These are phyloP conservation scores for Apiospora rasikravindrae DNA, from an alignment of 2,329 filamentous ascomycete genomes.

Conservation along the genomic window DNA sequence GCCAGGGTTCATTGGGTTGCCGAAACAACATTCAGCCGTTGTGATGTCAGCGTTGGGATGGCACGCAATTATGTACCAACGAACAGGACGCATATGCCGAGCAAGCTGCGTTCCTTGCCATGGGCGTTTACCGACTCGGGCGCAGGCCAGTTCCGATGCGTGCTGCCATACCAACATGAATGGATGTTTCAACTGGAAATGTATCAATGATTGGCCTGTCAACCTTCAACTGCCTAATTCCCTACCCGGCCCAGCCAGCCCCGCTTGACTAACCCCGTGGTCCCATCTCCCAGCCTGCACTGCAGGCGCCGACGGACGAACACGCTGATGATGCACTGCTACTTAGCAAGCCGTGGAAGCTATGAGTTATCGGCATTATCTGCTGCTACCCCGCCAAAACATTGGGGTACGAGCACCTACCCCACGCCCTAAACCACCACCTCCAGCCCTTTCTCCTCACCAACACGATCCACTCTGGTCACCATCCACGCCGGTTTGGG, in stretches of 20 bases:
- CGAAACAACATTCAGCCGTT: neutral
- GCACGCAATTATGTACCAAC: neutral
- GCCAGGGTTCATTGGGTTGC: neutral
- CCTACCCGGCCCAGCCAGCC: neutral
- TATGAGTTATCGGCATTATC: neutral
- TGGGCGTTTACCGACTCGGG: neutral
- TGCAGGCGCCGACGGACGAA: neutral
- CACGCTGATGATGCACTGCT: neutral
- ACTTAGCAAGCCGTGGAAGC: neutral
- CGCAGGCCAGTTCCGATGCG: no score
- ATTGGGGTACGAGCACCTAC: neutral
- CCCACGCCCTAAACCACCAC: neutral
- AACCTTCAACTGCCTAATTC: neutral
- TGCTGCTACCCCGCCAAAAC: neutral
- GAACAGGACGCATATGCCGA: neutral
- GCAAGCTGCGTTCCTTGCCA: neutral
- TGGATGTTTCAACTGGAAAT: neutral
- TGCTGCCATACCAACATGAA: neutral
- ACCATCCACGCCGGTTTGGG: neutral
- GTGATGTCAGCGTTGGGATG: neutral
- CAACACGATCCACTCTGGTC: neutral
- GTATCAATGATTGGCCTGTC: neutral
- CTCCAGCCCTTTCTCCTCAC: neutral
- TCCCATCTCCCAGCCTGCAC: neutral
- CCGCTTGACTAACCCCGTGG: neutral